A percentile compares a stretch with the other conserved stretches of the same genome.
These are phyloP conservation scores for Uronychia binucleata DNA, from an alignment of 73 alveolate genomes.

Conservation along the genomic window DNA sequence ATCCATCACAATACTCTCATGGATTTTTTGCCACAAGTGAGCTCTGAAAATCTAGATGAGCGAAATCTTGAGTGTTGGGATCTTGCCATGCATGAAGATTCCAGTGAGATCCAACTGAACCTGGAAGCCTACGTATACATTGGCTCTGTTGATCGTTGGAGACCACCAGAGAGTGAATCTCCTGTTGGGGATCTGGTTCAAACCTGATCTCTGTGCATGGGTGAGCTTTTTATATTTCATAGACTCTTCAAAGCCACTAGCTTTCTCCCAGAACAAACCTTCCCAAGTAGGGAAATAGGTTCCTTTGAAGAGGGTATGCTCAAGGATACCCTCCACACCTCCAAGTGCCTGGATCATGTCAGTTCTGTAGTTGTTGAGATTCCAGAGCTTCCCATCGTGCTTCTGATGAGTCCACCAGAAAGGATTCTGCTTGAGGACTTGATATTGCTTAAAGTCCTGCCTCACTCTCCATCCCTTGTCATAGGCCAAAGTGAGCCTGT, in stretches of 20 bases:
- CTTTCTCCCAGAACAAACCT: constrained; percentile 99
- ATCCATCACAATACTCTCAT: constrained; percentile 99
- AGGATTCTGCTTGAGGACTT: constrained; percentile 96
- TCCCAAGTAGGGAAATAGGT: constrained; percentile 99
- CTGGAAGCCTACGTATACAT: constrained; percentile 99
- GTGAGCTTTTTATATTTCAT: constrained; percentile 99
- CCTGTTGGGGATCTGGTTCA: constrained; percentile 99
- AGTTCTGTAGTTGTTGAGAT: constrained; percentile 99
- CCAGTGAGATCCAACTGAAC: constrained; percentile 99
- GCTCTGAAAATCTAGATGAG: constrained; percentile 99
- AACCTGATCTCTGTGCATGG: constrained; percentile 99
- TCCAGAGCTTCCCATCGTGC: constrained; percentile 99
- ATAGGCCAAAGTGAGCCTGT: constrained; percentile 99
- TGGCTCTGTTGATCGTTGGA: constrained; percentile 99
- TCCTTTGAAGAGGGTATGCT: constrained; percentile 99
- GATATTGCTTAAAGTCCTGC: constrained; percentile 98
- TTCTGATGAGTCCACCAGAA: constrained; percentile 99
- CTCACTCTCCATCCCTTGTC: constrained; percentile 99
- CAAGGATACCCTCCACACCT: constrained; percentile 99
- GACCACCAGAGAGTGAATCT: constrained; percentile 99
- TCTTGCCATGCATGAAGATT: constrained; percentile 99
- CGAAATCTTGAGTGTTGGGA: constrained; percentile 99
- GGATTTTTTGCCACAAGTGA: constrained; percentile 99
- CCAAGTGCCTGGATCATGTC: constrained; percentile 99
- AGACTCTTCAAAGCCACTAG: constrained; percentile 98